Evolutionary conservation across 805 yeast species (phyloP).

Genomic region (Ogataea chonburiensis): DNA sequence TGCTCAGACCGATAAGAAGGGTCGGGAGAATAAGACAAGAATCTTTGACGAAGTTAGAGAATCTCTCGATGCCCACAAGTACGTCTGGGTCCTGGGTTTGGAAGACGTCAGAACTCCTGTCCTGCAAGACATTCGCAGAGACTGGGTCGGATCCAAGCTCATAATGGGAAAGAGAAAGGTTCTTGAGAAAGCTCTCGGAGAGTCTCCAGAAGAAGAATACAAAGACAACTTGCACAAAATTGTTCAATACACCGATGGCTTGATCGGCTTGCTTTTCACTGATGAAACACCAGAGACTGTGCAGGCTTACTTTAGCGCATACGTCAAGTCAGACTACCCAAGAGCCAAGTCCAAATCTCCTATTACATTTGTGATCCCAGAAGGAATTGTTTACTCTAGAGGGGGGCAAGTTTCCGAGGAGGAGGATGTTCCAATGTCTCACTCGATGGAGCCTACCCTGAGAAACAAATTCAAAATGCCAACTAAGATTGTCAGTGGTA

Average conservation of each 20-base stretch:
- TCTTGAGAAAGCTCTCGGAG: conserved; percentile 89
- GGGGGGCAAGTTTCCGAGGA: conserved; percentile 90
- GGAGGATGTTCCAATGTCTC: conserved; percentile 96
- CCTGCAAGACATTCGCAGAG: conserved; percentile 85
- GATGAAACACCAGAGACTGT: conserved; percentile 88
- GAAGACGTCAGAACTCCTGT: conserved; percentile 96
- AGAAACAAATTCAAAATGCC: conserved; percentile 90
- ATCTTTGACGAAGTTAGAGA: conserved; percentile 88
- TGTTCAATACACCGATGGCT: conserved; percentile 64
- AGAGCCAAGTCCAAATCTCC: conserved; percentile 88
- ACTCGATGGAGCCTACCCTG: conserved; percentile 89
- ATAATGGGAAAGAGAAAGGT: conserved; percentile 92
- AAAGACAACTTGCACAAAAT: conserved; percentile 77
- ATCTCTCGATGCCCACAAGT: conserved; percentile 72
- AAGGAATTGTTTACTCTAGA: conserved; percentile 87
- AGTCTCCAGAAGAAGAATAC: conserved; percentile 84
- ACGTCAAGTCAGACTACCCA: conserved; percentile 76
- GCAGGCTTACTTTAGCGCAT: conserved; percentile 78
- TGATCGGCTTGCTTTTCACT: conserved; percentile 85
- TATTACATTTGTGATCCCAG: conserved; percentile 80
- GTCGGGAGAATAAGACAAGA: conserved; percentile 86
- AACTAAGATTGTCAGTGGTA: conserved; percentile 86
- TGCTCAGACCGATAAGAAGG: conserved; percentile 95
- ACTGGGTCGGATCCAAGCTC: conserved; percentile 89
- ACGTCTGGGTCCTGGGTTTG: conserved; percentile 80